Conservation (phyloP, 164 flowering plant genomes). For the Litsea cubeba region DNA sequence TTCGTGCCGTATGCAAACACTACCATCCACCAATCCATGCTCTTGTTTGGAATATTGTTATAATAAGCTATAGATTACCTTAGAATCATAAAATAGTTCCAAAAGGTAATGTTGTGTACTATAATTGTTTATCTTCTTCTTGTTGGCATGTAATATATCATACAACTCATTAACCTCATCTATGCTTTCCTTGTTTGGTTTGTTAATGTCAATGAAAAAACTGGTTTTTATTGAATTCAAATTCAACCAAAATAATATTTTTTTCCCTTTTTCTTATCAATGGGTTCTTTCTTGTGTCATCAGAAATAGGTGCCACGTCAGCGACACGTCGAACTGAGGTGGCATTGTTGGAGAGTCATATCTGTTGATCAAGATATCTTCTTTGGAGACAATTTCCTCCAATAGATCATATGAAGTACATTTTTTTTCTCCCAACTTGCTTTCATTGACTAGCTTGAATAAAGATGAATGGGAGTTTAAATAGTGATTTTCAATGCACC, state of each 20-base stretch:
- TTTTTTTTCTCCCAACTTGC: no score
- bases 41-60: not conserved
- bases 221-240: not conserved
- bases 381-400: not conserved
- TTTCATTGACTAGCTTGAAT: no score
- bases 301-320: not conserved
- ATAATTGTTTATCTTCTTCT: not conserved
- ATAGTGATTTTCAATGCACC: no score
- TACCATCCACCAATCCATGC: not conserved
- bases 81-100: not conserved
- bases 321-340: slow-evolving; percentile 1
- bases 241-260: no score
- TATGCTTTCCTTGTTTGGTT: not conserved
- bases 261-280: not conserved
- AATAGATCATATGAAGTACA: no score
- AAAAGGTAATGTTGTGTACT: no score
- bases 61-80: not conserved
- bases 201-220: slow-evolving; percentile 1
- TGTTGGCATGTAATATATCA: not conserved
- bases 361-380: not conserved
- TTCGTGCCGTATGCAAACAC: not conserved
- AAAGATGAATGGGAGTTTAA: no score
- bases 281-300: not conserved
- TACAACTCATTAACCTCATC: not conserved
- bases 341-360: not conserved